phyloP scores from a whole-genome alignment of 768 basidiomycete genomes.

The Grammothele lineata region DNA sequence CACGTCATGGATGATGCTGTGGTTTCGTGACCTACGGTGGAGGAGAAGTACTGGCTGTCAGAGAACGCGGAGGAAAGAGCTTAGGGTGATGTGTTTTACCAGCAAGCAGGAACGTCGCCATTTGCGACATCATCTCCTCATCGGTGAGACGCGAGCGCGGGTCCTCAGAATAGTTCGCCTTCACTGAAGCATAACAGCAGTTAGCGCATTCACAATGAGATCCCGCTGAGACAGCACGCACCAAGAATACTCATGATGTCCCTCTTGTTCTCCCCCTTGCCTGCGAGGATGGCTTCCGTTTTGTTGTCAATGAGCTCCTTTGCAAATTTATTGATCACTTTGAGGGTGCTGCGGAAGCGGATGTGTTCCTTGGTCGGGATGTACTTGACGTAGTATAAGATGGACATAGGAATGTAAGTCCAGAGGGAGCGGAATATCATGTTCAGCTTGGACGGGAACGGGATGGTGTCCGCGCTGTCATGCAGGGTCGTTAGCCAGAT shows the following conservation, averaged over 20 bases:
- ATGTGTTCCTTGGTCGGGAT: conserved; percentile 26
- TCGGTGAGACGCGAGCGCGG: conserved; percentile 25
- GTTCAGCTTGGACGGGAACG: conserved; percentile 19
- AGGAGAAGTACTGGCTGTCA: background rate
- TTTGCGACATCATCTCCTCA: conserved; percentile 30
- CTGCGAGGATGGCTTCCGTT: conserved; percentile 13
- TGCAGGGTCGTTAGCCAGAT: background rate
- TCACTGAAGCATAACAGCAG: no score
- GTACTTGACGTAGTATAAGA: conserved; percentile 24
- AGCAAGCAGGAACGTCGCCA: conserved; percentile 18
- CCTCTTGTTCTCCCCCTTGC: conserved; percentile 23
- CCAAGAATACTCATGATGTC: conserved; percentile 32
- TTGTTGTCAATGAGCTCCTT: conserved; percentile 22
- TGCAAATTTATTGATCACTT: conserved; percentile 22
- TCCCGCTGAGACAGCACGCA: no score
- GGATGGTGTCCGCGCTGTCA: conserved; percentile 22
- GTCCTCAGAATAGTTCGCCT: conserved; percentile 28
- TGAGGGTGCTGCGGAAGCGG: conserved; percentile 25
- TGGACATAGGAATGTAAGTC: conserved; percentile 24
- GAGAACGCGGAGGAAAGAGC: background rate
- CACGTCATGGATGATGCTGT: conserved; percentile 27
- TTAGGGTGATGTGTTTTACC: conserved; percentile 3
- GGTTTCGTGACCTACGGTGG: conserved; percentile 28
- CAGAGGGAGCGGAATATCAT: conserved; percentile 27
- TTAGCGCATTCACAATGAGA: no score